Base-by-base conservation (phyloP, 2,329 filamentous ascomycete species). In the Colletotrichum trifolii region DNA sequence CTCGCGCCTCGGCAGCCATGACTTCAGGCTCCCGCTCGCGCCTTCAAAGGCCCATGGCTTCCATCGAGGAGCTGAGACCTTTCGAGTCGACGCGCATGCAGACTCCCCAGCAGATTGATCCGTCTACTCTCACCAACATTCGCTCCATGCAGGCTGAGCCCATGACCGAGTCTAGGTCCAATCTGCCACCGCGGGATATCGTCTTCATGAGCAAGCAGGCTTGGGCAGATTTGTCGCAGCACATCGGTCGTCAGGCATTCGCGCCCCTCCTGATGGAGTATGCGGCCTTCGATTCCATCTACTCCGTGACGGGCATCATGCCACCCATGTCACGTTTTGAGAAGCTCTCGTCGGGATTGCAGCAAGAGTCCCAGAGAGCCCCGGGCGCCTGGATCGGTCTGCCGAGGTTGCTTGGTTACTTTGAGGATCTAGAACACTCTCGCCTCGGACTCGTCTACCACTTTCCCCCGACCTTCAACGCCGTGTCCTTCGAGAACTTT, bases 401-500 rank as follows among this genome's bases (percentile, higher is more conserved):
- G 9, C 86, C 88, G 13, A 82, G 85, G 25, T 78, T 91, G 48
- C 76, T 90, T 11, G 88, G 87, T 2, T 94, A 93, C 72, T 93
- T 93, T 70, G 91, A 94, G 73, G 91, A 94, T 70, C 83, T 90
- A 57, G 85, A 87, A 15, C 82, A 87, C 57, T 89, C 91, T 1
- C 85, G 92, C 9, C 86, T 93, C 58, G 92, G 91, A 6, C 81
- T 95, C 10, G 85, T 95, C 10, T 95, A 93, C 71, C 89, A 91
- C 54, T 86, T 94, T 36, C 91, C 91, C 2, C 82, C 85, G 1
- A 81, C 84, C 8, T 90, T 92, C 76, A 84, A 86, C 67, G 80
- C 87, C 9, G 81, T 88, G 9, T 83, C 83, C 4, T 83, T 85
- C 43, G 83, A 86, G 60, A 77, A 79, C 33, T 75, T 82, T 9